Conservation (phyloP, 148 eudicot species). For the Chenopodium suecicum region DNA sequence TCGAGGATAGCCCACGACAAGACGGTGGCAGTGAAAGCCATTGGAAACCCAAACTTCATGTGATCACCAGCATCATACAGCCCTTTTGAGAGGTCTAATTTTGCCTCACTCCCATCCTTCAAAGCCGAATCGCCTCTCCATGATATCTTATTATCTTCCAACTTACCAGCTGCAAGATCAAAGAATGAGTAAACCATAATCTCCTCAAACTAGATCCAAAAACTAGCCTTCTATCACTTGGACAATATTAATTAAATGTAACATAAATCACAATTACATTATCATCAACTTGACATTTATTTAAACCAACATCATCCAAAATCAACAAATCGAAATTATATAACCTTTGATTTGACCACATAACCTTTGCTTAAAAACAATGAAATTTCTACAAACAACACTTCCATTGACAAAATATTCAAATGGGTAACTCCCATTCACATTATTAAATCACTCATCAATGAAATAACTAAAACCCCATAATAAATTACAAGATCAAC, state of each 20-base stretch:
- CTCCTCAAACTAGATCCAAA: constrained; percentile 6
- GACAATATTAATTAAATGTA: not conserved
- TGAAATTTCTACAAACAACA: not conserved
- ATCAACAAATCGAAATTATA: not conserved
- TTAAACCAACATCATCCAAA: not conserved
- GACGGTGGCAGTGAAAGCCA: constrained; percentile 93
- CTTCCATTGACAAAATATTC: not conserved
- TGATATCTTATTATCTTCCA: constrained; percentile 60
- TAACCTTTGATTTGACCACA: not conserved
- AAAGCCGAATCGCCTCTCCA: constrained; percentile 97
- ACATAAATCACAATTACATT: not conserved
- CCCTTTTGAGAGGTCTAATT: constrained; percentile 84
- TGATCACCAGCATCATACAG: constrained; percentile 98
- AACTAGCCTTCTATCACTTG: not conserved
- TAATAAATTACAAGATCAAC: not conserved
- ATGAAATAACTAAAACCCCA: not conserved
- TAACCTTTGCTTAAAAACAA: not conserved
- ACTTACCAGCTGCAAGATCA: constrained; percentile 74
- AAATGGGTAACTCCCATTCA: not conserved
- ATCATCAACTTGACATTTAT: not conserved
- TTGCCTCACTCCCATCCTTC: constrained; percentile 64
- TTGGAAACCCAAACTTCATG: constrained; percentile 89
- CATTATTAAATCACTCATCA: not conserved
- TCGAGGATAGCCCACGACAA: constrained; percentile 92
- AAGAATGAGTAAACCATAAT: constrained; percentile 5